Evolutionary conservation across 495 filamentous ascomycete species (phyloP), one percentile per base, ranked within the genome.

Genomic region (Aspergillus saccharolyticus): DNA sequence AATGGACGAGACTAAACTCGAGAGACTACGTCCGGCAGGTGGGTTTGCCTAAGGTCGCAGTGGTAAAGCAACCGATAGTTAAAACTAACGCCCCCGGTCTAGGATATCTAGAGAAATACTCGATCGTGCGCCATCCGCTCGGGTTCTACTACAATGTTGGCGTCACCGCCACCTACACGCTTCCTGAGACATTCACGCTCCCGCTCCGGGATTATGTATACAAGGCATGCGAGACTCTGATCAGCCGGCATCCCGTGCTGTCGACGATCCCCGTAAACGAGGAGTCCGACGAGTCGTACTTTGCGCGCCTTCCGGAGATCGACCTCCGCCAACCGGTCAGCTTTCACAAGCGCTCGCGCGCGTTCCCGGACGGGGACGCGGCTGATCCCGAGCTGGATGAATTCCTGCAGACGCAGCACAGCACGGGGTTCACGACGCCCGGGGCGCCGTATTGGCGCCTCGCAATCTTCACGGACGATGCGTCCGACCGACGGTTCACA

Each of bases 91-190:
- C 25, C 15, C 15, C 14, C 47, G 25, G 4, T 28, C 25, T 28
- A 77, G 78, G 78, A 24, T 49, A 42, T 18, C 54, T 78, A 53
- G 77, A 81, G 63, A 68, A 67, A 49, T 78, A 65, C 64, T 78
- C 70, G 16, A 78, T 74, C 0, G 55, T 66, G 17, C 70, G 77
- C 14, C 75, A 80, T 47, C 62, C 70, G 15, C 52, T 78, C 0
- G 56, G 64, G n/a, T 76, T 78, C 48, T 81, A 80, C 56, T 55
- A 66, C 52, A 80, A 79, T 52, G 72, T 78, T 22, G 70, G 57
- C 1, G 52, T 74, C 6, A 60, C 75, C 24, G 74, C 73, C 10
- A 67, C 60, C 12, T 81, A 80, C 57, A 59, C 48, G 3, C 58
- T 74, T 1, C 69, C 74, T 5, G 46, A 62, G 0, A 25, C 63